Percentiles rank a stretch among this genome's conserved stretches.
Evolutionary conservation across 371 early-diverging fungal species (phyloP).

Genomic region (Thermomucor indicae-seudaticae): DNA sequence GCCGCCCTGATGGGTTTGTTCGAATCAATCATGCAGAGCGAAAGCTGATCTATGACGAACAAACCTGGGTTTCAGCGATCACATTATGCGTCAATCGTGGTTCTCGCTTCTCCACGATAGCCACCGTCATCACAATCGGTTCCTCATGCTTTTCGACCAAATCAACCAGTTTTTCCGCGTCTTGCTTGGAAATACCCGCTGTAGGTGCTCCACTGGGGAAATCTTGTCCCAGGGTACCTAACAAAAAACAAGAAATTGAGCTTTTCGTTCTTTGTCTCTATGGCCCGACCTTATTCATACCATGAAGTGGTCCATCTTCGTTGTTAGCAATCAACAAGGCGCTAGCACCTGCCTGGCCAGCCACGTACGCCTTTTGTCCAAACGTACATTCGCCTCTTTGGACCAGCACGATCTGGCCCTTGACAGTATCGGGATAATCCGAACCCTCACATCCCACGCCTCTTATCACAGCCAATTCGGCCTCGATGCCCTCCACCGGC

Average conservation of each 20-base stretch:
- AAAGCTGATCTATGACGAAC: no score
- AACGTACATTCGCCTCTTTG: slow-evolving; percentile 54
- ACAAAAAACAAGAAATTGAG: no score
- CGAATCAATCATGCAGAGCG: not conserved
- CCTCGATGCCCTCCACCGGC: slow-evolving; percentile 7
- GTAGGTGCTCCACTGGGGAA: slow-evolving; percentile 12
- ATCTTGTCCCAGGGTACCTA: slow-evolving; percentile 10
- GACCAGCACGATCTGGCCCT: slow-evolving; percentile 43
- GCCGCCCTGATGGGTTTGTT: slow-evolving; percentile 6
- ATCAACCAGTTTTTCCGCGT: slow-evolving; percentile 5
- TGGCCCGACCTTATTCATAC: no score
- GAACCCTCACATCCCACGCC: slow-evolving; percentile 5
- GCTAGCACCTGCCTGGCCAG: slow-evolving; percentile 38
- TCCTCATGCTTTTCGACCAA: slow-evolving; percentile 1
- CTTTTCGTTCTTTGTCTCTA: no score
- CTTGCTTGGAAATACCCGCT: slow-evolving; percentile 8
- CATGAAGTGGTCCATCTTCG: slow-evolving; percentile 13
- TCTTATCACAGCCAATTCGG: not conserved
- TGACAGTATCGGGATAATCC: slow-evolving; percentile 13
- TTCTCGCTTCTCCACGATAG: slow-evolving; percentile 15
- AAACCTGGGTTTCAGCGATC: slow-evolving; percentile 15
- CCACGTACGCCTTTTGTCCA: slow-evolving; percentile 41
- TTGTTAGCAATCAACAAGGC: slow-evolving; percentile 45
- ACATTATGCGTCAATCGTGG: slow-evolving; percentile 12
- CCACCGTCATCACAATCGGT: not conserved